Percentiles rank a stretch among this genome's conserved stretches.
Conservation (phyloP, 208 protist genomes). For the Crithidia brevicula region DNA sequence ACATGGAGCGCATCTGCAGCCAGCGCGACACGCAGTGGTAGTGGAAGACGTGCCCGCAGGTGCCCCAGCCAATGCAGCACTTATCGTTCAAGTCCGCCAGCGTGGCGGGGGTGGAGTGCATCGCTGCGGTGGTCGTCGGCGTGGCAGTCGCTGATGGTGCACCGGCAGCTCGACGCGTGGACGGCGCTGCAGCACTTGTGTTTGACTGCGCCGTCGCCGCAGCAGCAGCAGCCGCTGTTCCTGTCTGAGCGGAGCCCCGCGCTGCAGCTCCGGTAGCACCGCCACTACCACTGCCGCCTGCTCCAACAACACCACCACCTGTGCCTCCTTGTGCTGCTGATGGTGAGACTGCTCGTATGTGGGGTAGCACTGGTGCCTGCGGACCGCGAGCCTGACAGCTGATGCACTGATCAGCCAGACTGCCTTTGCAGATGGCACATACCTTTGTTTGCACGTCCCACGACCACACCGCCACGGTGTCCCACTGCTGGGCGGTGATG, state of each 20-base stretch:
- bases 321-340: too few relatives aligned
- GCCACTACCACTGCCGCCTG: too few relatives aligned
- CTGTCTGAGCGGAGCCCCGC: background rate
- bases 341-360: background rate
- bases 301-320: background rate
- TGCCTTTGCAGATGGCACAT: slow-evolving; percentile 98
- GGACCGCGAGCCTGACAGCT: slow-evolving; percentile 91
- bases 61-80: slow-evolving; percentile 90
- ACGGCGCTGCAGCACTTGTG: background rate
- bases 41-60: slow-evolving; percentile 77
- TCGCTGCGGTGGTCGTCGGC: background rate
- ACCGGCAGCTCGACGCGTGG: background rate
- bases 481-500: slow-evolving; percentile 94
- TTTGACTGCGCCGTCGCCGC: background rate
- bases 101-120: slow-evolving; percentile 4
- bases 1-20: slow-evolving; percentile 50
- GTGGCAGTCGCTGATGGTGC: background rate
- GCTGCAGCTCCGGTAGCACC: too few relatives aligned
- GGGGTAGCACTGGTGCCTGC: background rate
- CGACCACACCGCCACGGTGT: slow-evolving; percentile 96
- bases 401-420: slow-evolving; percentile 97
- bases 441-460: slow-evolving; percentile 96
- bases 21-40: slow-evolving; percentile 71
- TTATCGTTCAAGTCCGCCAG: slow-evolving; percentile 20
- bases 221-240: background rate